Evolutionary conservation across 2,329 filamentous ascomycete genomes (phyloP).

Genomic region (Colletotrichum sp.): DNA sequence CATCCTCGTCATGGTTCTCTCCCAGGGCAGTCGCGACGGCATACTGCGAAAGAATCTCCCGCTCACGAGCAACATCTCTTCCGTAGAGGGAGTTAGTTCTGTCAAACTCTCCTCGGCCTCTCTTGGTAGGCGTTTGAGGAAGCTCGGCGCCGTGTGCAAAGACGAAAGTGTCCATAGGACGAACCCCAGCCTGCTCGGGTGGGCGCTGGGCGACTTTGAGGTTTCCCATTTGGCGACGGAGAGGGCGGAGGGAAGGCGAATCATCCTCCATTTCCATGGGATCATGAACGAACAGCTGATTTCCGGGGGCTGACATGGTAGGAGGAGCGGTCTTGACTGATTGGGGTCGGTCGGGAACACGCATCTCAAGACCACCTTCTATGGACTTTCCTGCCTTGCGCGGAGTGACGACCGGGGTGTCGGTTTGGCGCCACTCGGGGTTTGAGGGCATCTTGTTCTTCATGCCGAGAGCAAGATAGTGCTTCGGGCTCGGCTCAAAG

Average conservation of each 20-base stretch:
- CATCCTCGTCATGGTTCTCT: not conserved
- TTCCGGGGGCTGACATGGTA: not conserved
- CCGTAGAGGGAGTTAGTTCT: slow-evolving; percentile 14
- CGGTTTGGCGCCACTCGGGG: not conserved
- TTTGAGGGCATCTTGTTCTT: not conserved
- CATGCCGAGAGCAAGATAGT: not conserved
- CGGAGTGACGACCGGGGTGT: not conserved
- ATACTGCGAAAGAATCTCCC: slow-evolving; percentile 7
- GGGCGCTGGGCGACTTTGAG: not conserved
- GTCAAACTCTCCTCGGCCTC: slow-evolving; percentile 8
- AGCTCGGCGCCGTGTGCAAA: not conserved
- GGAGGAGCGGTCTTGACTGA: not conserved
- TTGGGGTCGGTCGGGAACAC: not conserved
- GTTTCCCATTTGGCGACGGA: slow-evolving; percentile 1
- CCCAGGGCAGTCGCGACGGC: not conserved
- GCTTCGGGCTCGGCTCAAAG: slow-evolving; percentile 4
- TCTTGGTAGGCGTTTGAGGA: slow-evolving; percentile 6
- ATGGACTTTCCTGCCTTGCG: not conserved
- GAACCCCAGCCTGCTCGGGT: not conserved
- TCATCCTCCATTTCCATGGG: not conserved
- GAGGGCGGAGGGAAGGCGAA: not conserved
- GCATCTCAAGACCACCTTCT: not conserved
- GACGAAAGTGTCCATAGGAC: not conserved
- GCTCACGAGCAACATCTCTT: slow-evolving; percentile 12
- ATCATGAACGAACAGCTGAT: not conserved